A percentile compares a stretch with the other conserved stretches of the same genome.
Conservation (phyloP, 768 basidiomycete species). For the Lepiota brunneoincarnata region DNA sequence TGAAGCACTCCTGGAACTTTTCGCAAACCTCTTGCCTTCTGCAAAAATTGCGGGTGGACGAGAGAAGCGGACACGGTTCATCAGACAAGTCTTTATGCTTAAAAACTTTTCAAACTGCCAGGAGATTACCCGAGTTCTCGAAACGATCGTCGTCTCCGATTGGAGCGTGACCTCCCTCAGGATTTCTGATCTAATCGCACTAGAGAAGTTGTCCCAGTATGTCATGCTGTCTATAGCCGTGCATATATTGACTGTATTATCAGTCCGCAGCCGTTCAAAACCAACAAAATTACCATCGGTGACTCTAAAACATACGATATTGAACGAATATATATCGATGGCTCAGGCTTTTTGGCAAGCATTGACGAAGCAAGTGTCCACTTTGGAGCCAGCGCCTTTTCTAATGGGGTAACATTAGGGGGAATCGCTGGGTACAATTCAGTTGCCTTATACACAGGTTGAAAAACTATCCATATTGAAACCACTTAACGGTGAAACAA, state of each 20-base stretch:
- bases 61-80: slow-evolving; percentile 43
- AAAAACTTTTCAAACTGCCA: slow-evolving; percentile 32
- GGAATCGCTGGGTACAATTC: slow-evolving; percentile 50
- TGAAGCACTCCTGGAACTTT: slow-evolving; percentile 54
- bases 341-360: slow-evolving; percentile 48
- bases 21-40: slow-evolving; percentile 54
- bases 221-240: slow-evolving; percentile 18
- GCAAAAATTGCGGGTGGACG: slow-evolving; percentile 23
- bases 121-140: slow-evolving; percentile 38
- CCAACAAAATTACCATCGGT: slow-evolving; percentile 36
- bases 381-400: slow-evolving; percentile 1
- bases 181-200: slow-evolving; percentile 47
- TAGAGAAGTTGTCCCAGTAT: slow-evolving; percentile 45
- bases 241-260: slow-evolving; percentile 1
- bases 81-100: slow-evolving; percentile 48
- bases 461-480: slow-evolving; percentile 19
- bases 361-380: slow-evolving; percentile 33
- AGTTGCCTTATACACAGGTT: slow-evolving; percentile 38
- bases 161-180: slow-evolving; percentile 53
- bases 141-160: slow-evolving; percentile 36
- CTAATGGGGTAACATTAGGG: slow-evolving; percentile 27
- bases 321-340: slow-evolving; percentile 53
- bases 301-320: slow-evolving; percentile 28
- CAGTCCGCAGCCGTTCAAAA: slow-evolving; percentile 62
- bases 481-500: slow-evolving; percentile 20